A percentile compares a stretch with the other conserved stretches of the same genome.
phyloP scores from a whole-genome alignment of 192 early-diverging fungal genomes.

The Rhizophlyctis rosea region DNA sequence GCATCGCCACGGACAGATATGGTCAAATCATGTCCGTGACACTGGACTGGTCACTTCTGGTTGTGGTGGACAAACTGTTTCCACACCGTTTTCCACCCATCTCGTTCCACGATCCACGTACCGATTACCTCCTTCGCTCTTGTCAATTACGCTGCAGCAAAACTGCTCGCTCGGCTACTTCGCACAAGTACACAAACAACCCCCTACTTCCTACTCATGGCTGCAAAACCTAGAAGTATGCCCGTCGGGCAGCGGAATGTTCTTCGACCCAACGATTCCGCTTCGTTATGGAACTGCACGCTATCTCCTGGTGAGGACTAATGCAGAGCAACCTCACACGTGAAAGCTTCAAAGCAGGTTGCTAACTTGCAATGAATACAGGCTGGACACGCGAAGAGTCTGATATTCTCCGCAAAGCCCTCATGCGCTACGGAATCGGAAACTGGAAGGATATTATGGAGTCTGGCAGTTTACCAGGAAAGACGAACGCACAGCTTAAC shows the following conservation, averaged over 20 bases:
- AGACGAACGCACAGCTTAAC: conserved; percentile 98
- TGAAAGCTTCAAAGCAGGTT: neutral
- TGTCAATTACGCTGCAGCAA: no score
- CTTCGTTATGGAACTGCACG: conserved; percentile 92
- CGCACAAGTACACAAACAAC: no score
- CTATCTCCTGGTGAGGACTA: conserved; percentile 67
- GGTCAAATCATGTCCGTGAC: no score
- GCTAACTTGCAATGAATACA: conserved; percentile 4
- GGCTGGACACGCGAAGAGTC: conserved; percentile 88
- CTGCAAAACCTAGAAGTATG: conserved; percentile 73
- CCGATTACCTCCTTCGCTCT: no score
- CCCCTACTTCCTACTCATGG: neutral
- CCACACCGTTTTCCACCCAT: no score
- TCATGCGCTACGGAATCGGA: conserved; percentile 88
- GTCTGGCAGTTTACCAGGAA: conserved; percentile 82
- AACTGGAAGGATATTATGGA: conserved; percentile 97
- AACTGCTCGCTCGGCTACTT: no score
- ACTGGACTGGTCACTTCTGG: no score
- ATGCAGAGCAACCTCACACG: no score
- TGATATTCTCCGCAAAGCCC: conserved; percentile 74
- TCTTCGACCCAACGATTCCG: conserved; percentile 88
- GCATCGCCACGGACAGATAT: no score
- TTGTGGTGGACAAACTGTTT: no score
- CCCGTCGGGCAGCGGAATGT: conserved; percentile 84
- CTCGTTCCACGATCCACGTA: no score